Base-by-base conservation (phyloP, 345 rosid species). In the Lepidium didymum region DNA sequence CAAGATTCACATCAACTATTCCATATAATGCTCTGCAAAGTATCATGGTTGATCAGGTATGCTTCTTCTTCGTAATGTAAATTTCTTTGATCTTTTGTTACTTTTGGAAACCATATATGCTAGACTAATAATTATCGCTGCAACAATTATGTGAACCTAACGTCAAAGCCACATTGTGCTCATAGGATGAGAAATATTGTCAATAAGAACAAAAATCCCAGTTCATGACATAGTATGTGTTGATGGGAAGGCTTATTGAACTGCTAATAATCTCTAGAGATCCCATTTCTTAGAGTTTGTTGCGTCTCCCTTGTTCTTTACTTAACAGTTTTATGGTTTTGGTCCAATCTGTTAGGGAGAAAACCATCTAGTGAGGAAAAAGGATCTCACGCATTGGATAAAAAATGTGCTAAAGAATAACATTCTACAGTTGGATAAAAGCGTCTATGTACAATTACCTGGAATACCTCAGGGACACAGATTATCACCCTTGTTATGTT, bases 391-490 rank as follows among this genome's bases (percentile, higher is more conserved):
- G 62, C 36, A 29, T 70, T 92, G 74, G 74, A 31, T 68, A 43
- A 62, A 80, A n/a, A 82, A 84, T 77, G 89, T 80, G 62, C 81
- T 92, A 67, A 83, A 85, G 78, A 76, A 55, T 44, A 90, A 90
- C 74, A 73, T 88, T 63, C 45, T 90, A 66, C 79, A 67, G 75
- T 61, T 85, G 4, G 85, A 78, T 77, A 78, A 75, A 49, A 76
- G 59, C 27, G 86, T 85, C 72, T 86, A 85, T 78, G 67, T 86
- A 72, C 84, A 86, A 84, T 54, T 51, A 23, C 56, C 73, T 40
- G 98, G 97, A 53, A 90, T 88, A 77, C 84, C 97, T 52, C 97
- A 92, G 80, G 98, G 98, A 81, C 85, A 93, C 68, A 78, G 78
- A 51, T 35, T 92, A 33, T 90, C 97, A 61, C 53, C 93, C 38